phyloP scores from a whole-genome alignment of 805 yeast species.

The Wickerhamiella galacta region DNA sequence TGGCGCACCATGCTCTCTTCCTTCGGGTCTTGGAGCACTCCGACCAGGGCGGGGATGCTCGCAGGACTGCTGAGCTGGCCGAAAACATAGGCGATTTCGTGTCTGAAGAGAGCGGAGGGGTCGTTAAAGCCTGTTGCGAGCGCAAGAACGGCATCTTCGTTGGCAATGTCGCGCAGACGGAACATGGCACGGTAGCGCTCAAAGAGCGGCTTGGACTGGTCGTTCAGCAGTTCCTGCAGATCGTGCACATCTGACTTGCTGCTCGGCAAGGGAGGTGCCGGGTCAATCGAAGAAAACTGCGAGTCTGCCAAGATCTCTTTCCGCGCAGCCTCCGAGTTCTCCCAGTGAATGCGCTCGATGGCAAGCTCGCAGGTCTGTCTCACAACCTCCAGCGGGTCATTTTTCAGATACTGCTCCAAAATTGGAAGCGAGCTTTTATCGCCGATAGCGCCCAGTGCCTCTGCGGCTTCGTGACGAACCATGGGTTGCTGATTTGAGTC shows the following conservation, averaged over 20 bases:
- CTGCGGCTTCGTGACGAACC: conserved; percentile 99
- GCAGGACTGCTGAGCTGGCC: conserved; percentile 94
- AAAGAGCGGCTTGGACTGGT: conserved; percentile 63
- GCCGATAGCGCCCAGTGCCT: conserved; percentile 92
- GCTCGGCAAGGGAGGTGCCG: conserved; percentile 92
- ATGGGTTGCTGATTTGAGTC: conserved; percentile 54
- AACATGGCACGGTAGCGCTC: conserved; percentile 98
- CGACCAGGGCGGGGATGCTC: conserved; percentile 72
- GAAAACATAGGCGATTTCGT: conserved; percentile 94
- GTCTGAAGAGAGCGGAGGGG: conserved; percentile 85
- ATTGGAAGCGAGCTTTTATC: conserved; percentile 55
- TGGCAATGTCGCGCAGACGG: conserved; percentile 85
- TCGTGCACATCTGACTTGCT: conserved; percentile 40
- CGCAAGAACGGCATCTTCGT: conserved; percentile 84
- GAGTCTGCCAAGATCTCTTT: conserved; percentile 59
- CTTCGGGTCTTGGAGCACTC: conserved; percentile 53
- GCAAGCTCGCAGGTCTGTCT: conserved; percentile 97
- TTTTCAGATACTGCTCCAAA: conserved; percentile 41
- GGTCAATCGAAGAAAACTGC: conserved; percentile 78
- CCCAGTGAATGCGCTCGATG: conserved; percentile 88
- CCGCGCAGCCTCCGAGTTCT: conserved; percentile 47
- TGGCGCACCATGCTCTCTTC: conserved; percentile 99
- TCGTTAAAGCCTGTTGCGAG: conserved; percentile 81
- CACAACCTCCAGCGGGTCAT: conserved; percentile 75
- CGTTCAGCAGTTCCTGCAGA: conserved; percentile 52